Base-by-base conservation (phyloP, 495 filamentous ascomycete genomes). In the Parathielavia appendiculata region DNA sequence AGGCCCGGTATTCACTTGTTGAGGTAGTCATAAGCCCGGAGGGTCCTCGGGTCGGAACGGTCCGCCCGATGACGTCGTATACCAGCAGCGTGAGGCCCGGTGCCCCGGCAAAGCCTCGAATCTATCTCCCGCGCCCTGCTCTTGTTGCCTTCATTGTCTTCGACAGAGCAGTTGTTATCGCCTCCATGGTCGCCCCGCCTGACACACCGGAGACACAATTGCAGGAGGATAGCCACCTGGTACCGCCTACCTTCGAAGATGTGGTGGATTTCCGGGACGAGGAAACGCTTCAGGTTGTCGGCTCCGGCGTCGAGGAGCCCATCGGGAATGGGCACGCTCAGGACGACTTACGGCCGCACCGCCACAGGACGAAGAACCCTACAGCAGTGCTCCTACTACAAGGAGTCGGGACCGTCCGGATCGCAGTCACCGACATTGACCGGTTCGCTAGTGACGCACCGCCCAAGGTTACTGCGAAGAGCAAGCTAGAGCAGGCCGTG, bases 401-500 rank as follows among this genome's bases (percentile, higher is more conserved):
- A 57, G 86, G 86, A 22, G 90, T 85, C 60, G 93, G 95, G 20
- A 74, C 91, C n/a, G 69, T 97, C 41, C 81, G 91, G 56, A 71
- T 97, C 39, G 81, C 81, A n/a, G 71, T 81, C 17, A 72, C 73
- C 32, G 79, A 86, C 46, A 70, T 76, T 12, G 75, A 79, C 52
- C 73, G 75, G 47, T 79, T 83, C 41, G 70, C 74, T 14, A 77
- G 72, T 54, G 74, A 75, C 13, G 66, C 66, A 41, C 71, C 78
- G 1, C 81, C 79, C 5, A 66, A 75, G 57, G 77, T 92, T 19
- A 90, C 89, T 1, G 87, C 89, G 9, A 91, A 88, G 67, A 88
- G 83, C 67, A 97, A 92, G 70, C 78, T 99, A 44, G 91, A 96
- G 64, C 92, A 97, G 69, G 92, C 92, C 14, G 85, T 97, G 4